A percentile compares a stretch with the other conserved stretches of the same genome.
Conservation (phyloP, 2,329 filamentous ascomycete genomes). For the Dactylellina haptotyla region DNA sequence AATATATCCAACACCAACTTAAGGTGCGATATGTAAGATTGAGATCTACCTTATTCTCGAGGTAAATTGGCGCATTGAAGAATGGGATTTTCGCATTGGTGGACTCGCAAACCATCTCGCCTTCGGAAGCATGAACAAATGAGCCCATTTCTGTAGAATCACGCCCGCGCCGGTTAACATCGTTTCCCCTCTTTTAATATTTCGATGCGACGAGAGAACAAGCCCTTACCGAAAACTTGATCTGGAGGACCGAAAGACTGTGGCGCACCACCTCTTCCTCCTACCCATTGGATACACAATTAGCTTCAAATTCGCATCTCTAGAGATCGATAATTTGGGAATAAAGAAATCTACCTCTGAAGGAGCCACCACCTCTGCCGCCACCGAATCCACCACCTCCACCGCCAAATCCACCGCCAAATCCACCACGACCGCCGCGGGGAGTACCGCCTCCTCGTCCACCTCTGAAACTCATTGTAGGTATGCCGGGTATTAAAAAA, state of each 20-base stretch:
- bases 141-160: constrained; percentile 82
- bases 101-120: constrained; percentile 96
- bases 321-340: background rate
- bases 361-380: constrained; percentile 48
- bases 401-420: constrained; percentile 28
- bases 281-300: constrained; percentile 53
- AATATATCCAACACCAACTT: background rate
- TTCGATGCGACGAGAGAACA: background rate
- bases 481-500: constrained; percentile 7
- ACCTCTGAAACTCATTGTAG: constrained; percentile 48
- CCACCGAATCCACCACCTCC: constrained; percentile 40
- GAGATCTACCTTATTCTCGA: constrained; percentile 86
- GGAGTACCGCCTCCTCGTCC: constrained; percentile 39
- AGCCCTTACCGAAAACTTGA: constrained; percentile 67
- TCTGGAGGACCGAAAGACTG: constrained; percentile 72
- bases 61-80: constrained; percentile 98
- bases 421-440: constrained; percentile 52
- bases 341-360: constrained; percentile 29
- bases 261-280: constrained; percentile 72
- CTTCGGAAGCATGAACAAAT: constrained; percentile 94
- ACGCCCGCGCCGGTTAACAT: constrained; percentile 59
- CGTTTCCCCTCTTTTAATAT: background rate
- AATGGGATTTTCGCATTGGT: constrained; percentile 95
- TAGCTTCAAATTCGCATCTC: constrained; percentile 23
- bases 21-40: background rate